Conservation (phyloP, 2,329 filamentous ascomycete genomes). For the Gyromitra esculenta region DNA sequence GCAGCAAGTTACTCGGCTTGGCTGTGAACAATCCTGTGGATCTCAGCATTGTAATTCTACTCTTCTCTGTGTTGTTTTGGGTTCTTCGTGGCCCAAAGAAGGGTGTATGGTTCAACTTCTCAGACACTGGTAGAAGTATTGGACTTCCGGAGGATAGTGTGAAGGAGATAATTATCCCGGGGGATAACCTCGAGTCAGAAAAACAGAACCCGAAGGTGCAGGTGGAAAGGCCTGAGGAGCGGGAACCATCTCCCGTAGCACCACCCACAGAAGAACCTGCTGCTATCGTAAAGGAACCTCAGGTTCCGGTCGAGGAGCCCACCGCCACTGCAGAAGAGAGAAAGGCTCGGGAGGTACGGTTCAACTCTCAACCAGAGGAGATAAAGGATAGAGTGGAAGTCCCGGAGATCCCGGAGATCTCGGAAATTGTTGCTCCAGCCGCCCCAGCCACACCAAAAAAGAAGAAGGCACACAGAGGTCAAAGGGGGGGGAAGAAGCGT, state of each 20-base stretch:
- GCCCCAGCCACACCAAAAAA: slow-evolving; percentile 65
- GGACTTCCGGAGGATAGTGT: slow-evolving; percentile 31
- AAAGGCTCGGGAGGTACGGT: slow-evolving; percentile 41
- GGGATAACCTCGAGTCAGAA: slow-evolving; percentile 26
- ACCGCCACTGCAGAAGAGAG: slow-evolving; percentile 17
- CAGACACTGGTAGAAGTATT: not conserved
- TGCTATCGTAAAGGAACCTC: slow-evolving; percentile 8
- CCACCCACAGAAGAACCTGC: slow-evolving; percentile 1
- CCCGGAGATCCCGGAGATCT: slow-evolving; percentile 9
- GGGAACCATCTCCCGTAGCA: not conserved
- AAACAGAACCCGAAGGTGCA: slow-evolving; percentile 23
- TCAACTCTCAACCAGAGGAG: slow-evolving; percentile 39
- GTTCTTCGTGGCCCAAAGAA: slow-evolving; percentile 42
- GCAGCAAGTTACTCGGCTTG: slow-evolving; percentile 46
- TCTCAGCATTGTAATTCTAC: slow-evolving; percentile 48
- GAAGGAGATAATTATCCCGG: slow-evolving; percentile 46
- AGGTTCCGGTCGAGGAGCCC: not conserved
- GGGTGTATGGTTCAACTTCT: slow-evolving; percentile 27
- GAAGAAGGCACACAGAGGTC: slow-evolving; percentile 75
- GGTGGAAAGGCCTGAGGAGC: slow-evolving; percentile 7
- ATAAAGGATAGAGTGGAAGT: slow-evolving; percentile 33
- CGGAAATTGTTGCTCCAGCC: slow-evolving; percentile 47
- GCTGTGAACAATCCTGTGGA: slow-evolving; percentile 49
- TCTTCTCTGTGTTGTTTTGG: slow-evolving; percentile 42
- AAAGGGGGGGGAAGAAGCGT: slow-evolving; percentile 76